Evolutionary conservation across 345 rosid genomes (phyloP).

Genomic region (Melaleuca quinquenervia): DNA sequence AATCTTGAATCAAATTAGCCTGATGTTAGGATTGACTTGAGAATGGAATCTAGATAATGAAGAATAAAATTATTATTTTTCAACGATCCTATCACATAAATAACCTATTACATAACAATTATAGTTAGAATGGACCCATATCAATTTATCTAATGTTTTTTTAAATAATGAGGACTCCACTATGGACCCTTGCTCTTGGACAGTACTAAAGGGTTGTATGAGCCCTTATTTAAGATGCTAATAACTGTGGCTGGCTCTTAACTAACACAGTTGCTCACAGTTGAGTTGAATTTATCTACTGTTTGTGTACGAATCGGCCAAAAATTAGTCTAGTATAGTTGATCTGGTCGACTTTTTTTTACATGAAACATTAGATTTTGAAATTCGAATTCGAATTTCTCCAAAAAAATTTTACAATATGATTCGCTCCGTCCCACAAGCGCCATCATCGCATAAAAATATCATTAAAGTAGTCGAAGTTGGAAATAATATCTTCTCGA

Average conservation of each 20-base stretch:
- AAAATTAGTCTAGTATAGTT: neutral
- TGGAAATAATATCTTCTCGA: neutral
- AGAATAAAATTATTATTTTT: too few species aligned
- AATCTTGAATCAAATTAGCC: too few species aligned
- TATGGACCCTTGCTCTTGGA: too few species aligned
- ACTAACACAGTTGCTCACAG: too few species aligned
- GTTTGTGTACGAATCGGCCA: accelerated
- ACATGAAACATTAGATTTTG: neutral
- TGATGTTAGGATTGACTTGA: neutral
- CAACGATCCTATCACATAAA: neutral
- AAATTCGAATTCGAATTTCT: neutral
- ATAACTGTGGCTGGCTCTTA: too few species aligned
- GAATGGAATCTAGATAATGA: accelerated
- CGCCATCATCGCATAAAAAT: neutral
- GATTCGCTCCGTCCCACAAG: neutral
- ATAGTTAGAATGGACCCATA: neutral
- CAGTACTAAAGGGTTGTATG: too few species aligned
- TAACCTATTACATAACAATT: neutral
- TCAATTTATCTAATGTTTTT: neutral
- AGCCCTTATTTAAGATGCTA: too few species aligned
- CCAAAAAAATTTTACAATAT: neutral
- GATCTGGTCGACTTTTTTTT: accelerated
- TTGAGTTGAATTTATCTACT: too few species aligned
- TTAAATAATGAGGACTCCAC: too few species aligned
- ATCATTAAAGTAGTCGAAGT: neutral